Conservation (phyloP, 176 grass and related monocot species). For the Oryza glaberrima region DNA sequence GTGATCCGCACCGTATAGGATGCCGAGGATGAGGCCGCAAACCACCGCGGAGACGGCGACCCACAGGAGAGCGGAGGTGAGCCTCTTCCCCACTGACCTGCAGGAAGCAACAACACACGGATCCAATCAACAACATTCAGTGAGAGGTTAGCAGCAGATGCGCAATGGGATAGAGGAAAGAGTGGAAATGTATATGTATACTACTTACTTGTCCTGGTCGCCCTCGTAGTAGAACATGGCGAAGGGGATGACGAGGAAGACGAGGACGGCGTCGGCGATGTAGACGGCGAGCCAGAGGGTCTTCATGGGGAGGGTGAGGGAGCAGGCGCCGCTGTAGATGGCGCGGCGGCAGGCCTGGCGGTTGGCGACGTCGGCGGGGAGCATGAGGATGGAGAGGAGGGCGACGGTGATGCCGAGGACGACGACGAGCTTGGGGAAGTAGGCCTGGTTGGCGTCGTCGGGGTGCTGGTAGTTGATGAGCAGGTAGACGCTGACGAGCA, state of each 20-base stretch:
- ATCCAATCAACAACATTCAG: conserved; percentile 41
- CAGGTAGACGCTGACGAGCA: conserved; percentile 89
- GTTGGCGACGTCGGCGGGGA: conserved; percentile 97
- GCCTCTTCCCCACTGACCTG: conserved; percentile 85
- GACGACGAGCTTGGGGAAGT: conserved; percentile 94
- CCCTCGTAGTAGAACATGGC: conserved; percentile 99
- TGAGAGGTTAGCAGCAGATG: neutral
- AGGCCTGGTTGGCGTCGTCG: conserved; percentile 95
- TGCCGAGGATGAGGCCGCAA: conserved; percentile 87
- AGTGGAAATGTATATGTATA: neutral
- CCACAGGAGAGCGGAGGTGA: conserved; percentile 81
- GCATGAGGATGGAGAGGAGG: conserved; percentile 97
- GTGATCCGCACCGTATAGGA: conserved; percentile 68
- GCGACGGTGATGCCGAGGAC: conserved; percentile 90
- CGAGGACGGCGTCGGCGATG: conserved; percentile 87
- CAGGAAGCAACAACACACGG: neutral
- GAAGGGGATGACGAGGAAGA: conserved; percentile 94
- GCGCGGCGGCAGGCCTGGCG: conserved; percentile 70
- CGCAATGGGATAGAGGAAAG: neutral
- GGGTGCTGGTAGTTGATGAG: conserved; percentile 99
- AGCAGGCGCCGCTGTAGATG: conserved; percentile 76
- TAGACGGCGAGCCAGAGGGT: conserved; percentile 90
- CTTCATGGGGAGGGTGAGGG: conserved; percentile 90
- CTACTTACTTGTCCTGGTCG: conserved; percentile 99
- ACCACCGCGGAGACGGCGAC: conserved; percentile 71